Evolutionary conservation across 2,329 filamentous ascomycete genomes (phyloP).

Genomic region (Epicoccum sorghinum): DNA sequence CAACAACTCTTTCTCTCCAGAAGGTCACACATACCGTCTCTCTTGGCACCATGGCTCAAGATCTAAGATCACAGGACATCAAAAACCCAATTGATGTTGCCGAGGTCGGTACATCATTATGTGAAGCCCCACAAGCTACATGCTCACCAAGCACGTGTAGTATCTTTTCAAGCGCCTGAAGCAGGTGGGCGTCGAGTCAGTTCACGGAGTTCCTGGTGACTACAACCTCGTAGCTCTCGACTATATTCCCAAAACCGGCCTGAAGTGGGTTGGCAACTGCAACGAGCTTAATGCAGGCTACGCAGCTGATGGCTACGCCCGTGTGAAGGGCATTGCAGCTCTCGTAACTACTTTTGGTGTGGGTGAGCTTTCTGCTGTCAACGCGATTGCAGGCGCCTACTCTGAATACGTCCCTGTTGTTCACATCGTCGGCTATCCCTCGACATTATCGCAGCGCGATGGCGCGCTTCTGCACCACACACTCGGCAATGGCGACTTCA

Average conservation of each 20-base stretch:
- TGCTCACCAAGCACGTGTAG: conserved; percentile 21
- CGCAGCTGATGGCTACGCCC: conserved; percentile 55
- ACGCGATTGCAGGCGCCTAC: conserved; percentile 56
- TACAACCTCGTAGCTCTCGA: conserved; percentile 60
- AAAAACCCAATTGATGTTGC: conserved; percentile 62
- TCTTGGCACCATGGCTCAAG: conserved; percentile 39
- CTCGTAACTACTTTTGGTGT: conserved; percentile 57
- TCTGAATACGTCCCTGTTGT: conserved; percentile 56
- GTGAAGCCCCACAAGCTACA: conserved; percentile 3
- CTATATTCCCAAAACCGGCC: conserved; percentile 60
- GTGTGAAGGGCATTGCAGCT: conserved; percentile 55
- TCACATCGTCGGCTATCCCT: conserved; percentile 56
- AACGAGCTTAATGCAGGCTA: conserved; percentile 66
- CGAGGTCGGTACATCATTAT: conserved; percentile 48
- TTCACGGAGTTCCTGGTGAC: conserved; percentile 56
- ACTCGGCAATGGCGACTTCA: conserved; percentile 69
- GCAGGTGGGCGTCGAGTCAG: conserved; percentile 51
- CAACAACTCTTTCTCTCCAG: neutral
- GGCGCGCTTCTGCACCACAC: conserved; percentile 55
- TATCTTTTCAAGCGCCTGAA: conserved; percentile 50
- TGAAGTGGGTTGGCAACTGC: conserved; percentile 66
- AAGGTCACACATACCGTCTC: conserved; percentile 2
- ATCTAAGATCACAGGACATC: conserved; percentile 52
- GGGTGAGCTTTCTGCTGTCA: conserved; percentile 56
- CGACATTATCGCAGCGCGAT: conserved; percentile 48